Evolutionary conservation across 495 filamentous ascomycete species (phyloP).

Genomic region (Pyrenopolyporus hunteri): DNA sequence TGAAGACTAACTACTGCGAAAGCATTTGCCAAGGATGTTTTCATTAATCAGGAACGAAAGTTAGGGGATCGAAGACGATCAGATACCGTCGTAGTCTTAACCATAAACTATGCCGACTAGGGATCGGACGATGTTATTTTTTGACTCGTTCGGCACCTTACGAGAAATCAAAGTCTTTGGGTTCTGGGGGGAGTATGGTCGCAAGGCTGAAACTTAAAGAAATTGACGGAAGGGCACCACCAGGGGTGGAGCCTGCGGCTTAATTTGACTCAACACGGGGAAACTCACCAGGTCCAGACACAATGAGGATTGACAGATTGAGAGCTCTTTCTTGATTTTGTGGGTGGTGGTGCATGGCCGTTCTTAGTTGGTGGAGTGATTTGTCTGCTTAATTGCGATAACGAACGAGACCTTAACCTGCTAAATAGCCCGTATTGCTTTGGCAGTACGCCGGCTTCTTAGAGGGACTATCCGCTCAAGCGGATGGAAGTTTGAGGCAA

Average conservation of each 20-base stretch:
- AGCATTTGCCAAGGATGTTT: conserved; percentile 10
- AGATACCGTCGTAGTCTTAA: conserved; percentile 10
- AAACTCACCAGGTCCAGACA: conserved; percentile 5
- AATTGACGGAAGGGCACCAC: conserved; percentile 71
- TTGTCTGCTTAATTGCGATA: conserved; percentile 10
- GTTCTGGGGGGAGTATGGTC: conserved; percentile 76
- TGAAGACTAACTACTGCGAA: conserved; percentile 10
- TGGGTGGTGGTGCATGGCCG: conserved; percentile 8
- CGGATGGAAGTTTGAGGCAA: conserved; percentile 9
- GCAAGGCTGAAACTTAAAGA: conserved; percentile 76
- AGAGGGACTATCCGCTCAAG: conserved; percentile 9
- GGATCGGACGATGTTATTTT: conserved; percentile 10
- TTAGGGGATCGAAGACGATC: conserved; percentile 9
- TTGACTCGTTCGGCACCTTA: conserved; percentile 72
- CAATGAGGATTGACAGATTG: conserved; percentile 10
- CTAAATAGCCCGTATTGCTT: conserved; percentile 9
- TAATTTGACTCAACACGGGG: conserved; percentile 2
- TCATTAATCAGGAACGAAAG: conserved; percentile 10
- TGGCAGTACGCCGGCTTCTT: conserved; percentile 8
- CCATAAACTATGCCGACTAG: conserved; percentile 10
- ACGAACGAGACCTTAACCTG: conserved; percentile 9
- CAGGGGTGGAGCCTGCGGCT: conserved; percentile 39
- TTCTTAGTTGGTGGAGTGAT: conserved; percentile 10
- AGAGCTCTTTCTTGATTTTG: conserved; percentile 10
- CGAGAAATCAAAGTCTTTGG: conserved; percentile 79